Evolutionary conservation across 2,329 filamentous ascomycete genomes (phyloP).

Genomic region (Penicillium paneum): DNA sequence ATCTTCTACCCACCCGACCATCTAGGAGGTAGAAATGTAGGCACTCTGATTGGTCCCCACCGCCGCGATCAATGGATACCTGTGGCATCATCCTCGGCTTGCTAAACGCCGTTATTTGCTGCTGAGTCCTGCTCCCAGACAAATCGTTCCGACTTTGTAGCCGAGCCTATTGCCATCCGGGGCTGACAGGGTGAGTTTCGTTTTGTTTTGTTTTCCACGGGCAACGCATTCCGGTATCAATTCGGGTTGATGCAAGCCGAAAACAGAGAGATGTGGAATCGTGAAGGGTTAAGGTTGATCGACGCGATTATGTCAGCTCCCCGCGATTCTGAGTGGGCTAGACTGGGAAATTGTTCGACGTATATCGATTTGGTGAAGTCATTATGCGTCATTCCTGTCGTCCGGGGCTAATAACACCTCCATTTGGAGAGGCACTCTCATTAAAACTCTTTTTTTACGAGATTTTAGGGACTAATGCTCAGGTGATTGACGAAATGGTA

Average conservation of each 20-base stretch:
- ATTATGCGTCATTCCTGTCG: slow-evolving; percentile 22
- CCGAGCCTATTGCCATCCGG: slow-evolving; percentile 15
- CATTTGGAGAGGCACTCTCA: neutral
- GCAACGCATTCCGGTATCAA: slow-evolving; percentile 8
- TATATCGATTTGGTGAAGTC: slow-evolving; percentile 18
- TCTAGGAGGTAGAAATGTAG: slow-evolving; percentile 15
- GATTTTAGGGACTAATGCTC: neutral
- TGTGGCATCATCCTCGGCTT: slow-evolving; percentile 28
- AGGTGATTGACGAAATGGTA: slow-evolving; percentile 3
- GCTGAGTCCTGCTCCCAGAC: slow-evolving; percentile 4
- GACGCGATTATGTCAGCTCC: slow-evolving; percentile 18
- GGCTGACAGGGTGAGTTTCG: neutral
- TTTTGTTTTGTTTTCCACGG: neutral
- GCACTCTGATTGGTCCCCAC: slow-evolving; percentile 26
- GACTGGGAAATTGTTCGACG: neutral
- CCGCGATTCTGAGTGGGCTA: slow-evolving; percentile 13
- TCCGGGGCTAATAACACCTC: neutral
- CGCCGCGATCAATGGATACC: slow-evolving; percentile 21
- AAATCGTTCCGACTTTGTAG: slow-evolving; percentile 11
- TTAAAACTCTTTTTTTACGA: neutral
- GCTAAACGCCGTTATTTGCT: slow-evolving; percentile 27
- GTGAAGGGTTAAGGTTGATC: slow-evolving; percentile 5
- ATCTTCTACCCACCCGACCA: slow-evolving; percentile 29
- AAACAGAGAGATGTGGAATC: neutral
- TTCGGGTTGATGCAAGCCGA: slow-evolving; percentile 18